Evolutionary conservation across 2,329 filamentous ascomycete species (phyloP).

Genomic region (Nakataea oryzae): DNA sequence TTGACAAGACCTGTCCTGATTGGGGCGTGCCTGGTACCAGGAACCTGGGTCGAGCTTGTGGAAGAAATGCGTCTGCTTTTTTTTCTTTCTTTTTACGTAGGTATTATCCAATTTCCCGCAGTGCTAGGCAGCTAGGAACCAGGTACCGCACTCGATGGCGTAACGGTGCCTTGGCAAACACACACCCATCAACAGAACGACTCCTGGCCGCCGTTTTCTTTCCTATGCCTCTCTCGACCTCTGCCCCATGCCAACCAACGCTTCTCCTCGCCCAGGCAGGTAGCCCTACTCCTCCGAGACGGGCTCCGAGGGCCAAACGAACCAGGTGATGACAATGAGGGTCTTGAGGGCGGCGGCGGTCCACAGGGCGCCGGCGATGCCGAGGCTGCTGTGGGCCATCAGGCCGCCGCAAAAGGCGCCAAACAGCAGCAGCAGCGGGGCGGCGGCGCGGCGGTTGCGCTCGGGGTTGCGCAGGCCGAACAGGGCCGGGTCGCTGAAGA

Average conservation of each 20-base stretch:
- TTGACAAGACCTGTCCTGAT: too few relatives aligned
- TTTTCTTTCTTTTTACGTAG: background rate
- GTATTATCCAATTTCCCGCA: background rate
- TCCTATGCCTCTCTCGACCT: too few relatives aligned
- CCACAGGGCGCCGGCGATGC: slow-evolving; percentile 47
- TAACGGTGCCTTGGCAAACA: too few relatives aligned
- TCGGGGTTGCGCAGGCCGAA: slow-evolving; percentile 30
- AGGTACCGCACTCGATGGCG: too few relatives aligned
- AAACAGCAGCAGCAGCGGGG: slow-evolving; percentile 35
- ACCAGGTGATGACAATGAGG: slow-evolving; percentile 45
- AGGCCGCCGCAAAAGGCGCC: slow-evolving; percentile 40
- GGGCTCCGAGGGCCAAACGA: slow-evolving; percentile 38
- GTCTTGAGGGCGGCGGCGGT: slow-evolving; percentile 47
- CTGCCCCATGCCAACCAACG: too few relatives aligned
- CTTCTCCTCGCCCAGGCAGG: too few relatives aligned
- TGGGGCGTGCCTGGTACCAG: too few relatives aligned
- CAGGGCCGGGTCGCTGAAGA: slow-evolving; percentile 55
- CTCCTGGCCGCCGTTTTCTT: background rate
- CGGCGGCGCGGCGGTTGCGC: slow-evolving; percentile 37
- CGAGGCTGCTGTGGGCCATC: slow-evolving; percentile 34
- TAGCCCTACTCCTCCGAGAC: background rate
- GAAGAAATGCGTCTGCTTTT: too few relatives aligned
- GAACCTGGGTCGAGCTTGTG: too few relatives aligned
- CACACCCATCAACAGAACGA: background rate
- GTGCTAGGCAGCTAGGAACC: too few relatives aligned